These are phyloP conservation scores for Fusarium torulosum DNA, from an alignment of 2,329 filamentous ascomycete genomes.

Conservation along the genomic window DNA sequence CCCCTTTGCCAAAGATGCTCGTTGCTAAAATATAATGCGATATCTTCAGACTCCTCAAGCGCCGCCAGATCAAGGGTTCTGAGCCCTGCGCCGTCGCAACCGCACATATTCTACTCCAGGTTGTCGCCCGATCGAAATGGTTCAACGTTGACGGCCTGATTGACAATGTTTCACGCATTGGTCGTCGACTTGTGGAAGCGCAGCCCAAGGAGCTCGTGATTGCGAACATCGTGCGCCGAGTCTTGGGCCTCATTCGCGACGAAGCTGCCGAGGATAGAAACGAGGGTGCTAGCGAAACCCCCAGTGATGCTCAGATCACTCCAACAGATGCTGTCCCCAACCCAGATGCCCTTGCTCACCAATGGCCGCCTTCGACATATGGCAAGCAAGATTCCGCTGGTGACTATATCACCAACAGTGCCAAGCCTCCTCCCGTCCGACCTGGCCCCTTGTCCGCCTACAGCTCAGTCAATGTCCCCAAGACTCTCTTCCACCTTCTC, in stretches of 20 bases:
- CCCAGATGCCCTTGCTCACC: conserved; percentile 43
- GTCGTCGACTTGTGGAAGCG: conserved; percentile 81
- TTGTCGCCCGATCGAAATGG: conserved; percentile 85
- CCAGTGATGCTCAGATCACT: conserved; percentile 59
- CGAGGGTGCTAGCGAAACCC: conserved; percentile 70
- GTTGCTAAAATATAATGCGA: conserved; percentile 30
- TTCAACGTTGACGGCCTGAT: conserved; percentile 83
- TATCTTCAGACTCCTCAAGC: conserved; percentile 79
- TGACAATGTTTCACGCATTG: conserved; percentile 81
- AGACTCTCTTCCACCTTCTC: conserved; percentile 90
- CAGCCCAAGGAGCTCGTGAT: conserved; percentile 93
- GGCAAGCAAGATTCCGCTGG: conserved; percentile 53
- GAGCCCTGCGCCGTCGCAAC: conserved; percentile 92
- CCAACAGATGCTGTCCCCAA: conserved; percentile 57
- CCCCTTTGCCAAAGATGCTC: neutral
- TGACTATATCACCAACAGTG: conserved; percentile 47
- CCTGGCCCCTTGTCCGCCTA: conserved; percentile 73
- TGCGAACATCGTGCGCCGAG: conserved; percentile 91
- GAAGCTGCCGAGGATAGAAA: conserved; percentile 87
- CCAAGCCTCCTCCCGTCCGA: conserved; percentile 57
- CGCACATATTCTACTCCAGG: conserved; percentile 86
- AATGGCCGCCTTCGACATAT: conserved; percentile 51
- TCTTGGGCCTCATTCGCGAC: conserved; percentile 90
- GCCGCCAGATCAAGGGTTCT: conserved; percentile 88
- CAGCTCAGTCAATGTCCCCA: conserved; percentile 74